Base-by-base conservation (phyloP, 306 rosid genomes). In the Begonia fuchsioides region DNA sequence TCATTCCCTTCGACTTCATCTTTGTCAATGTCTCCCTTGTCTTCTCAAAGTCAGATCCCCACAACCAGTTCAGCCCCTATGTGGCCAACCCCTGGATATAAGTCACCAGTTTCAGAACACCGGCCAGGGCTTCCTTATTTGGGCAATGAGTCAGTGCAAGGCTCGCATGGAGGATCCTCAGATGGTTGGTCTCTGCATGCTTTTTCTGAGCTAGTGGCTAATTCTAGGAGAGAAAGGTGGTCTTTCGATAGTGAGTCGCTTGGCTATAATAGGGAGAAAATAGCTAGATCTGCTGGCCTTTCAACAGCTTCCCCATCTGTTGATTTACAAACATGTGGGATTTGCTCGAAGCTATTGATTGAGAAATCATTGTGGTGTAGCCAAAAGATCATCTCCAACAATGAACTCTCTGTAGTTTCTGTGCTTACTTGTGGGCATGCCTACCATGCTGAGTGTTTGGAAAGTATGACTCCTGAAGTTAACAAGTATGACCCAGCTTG, bases 111-210 rank as follows among this genome's bases (percentile, higher is more conserved):
- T 48, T 87, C 82, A 40, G 96, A 83, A 61, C 94, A 85, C 56
- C 77, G 92, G 64, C 75, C 70, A 46, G 80, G 83, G 43, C 77
- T 74, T 54, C 78, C 94, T 17, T 69, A 72, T 59, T 73, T 84
- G 76, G 83, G 94, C 75, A 82, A 87, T 39, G 96, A 87, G 57
- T 64, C 78, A 18, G 76, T 76, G 46, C 63, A 77, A 35, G 82
- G 81, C 46, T 87, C 94, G 51, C 83, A 75, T 39, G 76, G 76
- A 3, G 94, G 86, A 13, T 87, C 94, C 11, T 87, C 96, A 26
- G 96, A 87, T 65, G 92, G 96, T 51, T 87, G 94, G 96, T 87
- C 96, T 53, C 74, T 83, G 83, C 87, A 75, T 57, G 79, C 94
- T 63, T 87, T 87, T 60, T 83, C 96, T 14, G 96, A 87, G 78